These are phyloP conservation scores for Mitragyna speciosa DNA, from an alignment of 257 asterid species.

Conservation along the genomic window DNA sequence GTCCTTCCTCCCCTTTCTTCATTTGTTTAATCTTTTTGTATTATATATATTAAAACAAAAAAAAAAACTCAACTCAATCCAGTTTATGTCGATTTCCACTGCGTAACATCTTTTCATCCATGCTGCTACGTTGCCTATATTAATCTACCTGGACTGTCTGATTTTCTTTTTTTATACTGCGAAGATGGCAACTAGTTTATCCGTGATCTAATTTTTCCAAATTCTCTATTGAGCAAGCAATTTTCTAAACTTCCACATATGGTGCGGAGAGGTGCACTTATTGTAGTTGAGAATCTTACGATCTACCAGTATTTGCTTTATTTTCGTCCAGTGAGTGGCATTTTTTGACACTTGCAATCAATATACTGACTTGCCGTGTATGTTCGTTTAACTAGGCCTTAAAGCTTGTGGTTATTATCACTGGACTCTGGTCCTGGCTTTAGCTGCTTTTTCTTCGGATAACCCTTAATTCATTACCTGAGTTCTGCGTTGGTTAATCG, in stretches of 20 bases:
- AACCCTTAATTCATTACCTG: neutral
- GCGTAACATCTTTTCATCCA: neutral
- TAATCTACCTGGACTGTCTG: neutral
- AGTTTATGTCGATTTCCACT: neutral
- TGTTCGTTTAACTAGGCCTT: neutral
- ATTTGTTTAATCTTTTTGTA: neutral
- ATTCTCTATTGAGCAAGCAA: neutral
- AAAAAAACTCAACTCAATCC: neutral
- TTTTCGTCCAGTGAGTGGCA: neutral
- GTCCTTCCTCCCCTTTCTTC: slow-evolving; percentile 30
- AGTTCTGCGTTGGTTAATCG: neutral
- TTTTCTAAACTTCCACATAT: no score
- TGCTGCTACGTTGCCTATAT: neutral
- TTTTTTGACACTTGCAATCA: neutral
- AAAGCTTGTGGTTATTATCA: no score
- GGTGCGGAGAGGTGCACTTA: neutral
- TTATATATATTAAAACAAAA: neutral
- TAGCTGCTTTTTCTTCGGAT: neutral
- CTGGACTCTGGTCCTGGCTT: neutral
- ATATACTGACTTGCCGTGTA: neutral
- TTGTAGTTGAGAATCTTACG: neutral
- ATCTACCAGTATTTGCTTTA: neutral
- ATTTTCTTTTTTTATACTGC: neutral
- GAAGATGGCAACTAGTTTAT: neutral
- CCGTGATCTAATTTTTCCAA: neutral